Conservation (phyloP, 441 rosid species). For the Eugenia klotzschiana region DNA sequence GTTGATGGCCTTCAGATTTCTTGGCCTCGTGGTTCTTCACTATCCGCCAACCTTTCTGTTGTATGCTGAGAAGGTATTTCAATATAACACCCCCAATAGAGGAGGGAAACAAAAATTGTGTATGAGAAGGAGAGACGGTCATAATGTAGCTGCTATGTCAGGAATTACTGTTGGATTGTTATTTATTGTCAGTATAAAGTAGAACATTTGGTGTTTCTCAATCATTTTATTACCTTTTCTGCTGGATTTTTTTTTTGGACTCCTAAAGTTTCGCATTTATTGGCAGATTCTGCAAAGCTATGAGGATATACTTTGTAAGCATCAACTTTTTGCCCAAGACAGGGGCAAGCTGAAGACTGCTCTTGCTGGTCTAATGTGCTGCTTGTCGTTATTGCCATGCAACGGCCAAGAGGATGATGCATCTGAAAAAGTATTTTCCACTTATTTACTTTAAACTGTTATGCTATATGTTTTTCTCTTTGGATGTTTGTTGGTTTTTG, state of each 20-base stretch:
- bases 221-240: not conserved
- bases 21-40: conserved; percentile 51
- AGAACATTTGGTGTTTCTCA: not conserved
- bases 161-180: not conserved
- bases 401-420: conserved; percentile 18
- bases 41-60: conserved; percentile 53
- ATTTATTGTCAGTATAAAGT: not conserved
- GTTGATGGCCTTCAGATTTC: conserved; percentile 76
- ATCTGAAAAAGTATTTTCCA: conserved; percentile 28
- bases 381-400: conserved; percentile 58
- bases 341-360: conserved; percentile 57
- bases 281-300: conserved; percentile 72
- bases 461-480: not conserved
- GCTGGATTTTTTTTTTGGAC: not conserved
- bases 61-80: conserved; percentile 62
- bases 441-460: not conserved
- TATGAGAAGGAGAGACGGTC: not conserved
- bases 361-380: conserved; percentile 56
- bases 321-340: conserved; percentile 58
- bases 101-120: not conserved
- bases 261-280: conserved; percentile 1
- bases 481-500: not conserved
- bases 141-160: not conserved
- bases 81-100: not conserved
- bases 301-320: conserved; percentile 49